phyloP scores from a whole-genome alignment of 2,329 filamentous ascomycete genomes.

The Apiospora saccharicola region DNA sequence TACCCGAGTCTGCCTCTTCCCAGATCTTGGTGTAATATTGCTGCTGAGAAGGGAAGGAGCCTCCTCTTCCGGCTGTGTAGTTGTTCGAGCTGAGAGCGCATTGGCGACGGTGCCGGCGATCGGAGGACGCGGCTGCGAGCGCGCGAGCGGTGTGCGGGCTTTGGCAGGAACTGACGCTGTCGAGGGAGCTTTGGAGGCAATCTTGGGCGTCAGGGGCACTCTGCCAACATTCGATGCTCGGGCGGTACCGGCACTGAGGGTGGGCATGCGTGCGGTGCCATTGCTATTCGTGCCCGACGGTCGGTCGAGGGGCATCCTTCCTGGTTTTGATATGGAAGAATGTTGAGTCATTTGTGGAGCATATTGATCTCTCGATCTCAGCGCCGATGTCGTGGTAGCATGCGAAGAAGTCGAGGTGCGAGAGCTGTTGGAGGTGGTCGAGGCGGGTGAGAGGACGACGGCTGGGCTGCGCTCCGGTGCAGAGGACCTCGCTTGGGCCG shows the following conservation, averaged over 20 bases:
- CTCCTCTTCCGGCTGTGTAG: constrained; percentile 56
- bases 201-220: constrained; percentile 62
- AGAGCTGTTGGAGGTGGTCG: constrained; percentile 19
- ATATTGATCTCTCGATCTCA: constrained; percentile 49
- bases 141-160: constrained; percentile 54
- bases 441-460: constrained; percentile 15
- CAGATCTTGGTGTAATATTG: constrained; percentile 83
- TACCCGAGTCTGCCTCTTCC: constrained; percentile 73
- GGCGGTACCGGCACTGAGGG: constrained; percentile 68
- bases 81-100: constrained; percentile 34
- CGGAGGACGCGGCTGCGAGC: constrained; percentile 33
- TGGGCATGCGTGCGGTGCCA: constrained; percentile 70
- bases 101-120: constrained; percentile 43
- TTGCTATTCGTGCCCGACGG: constrained; percentile 55
- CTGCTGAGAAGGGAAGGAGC: constrained; percentile 64
- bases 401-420: constrained; percentile 16
- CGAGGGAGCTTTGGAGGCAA: constrained; percentile 51
- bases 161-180: constrained; percentile 41
- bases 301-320: constrained; percentile 52
- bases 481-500: neutral
- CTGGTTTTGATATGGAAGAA: constrained; percentile 39
- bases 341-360: constrained; percentile 40
- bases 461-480: constrained; percentile 4
- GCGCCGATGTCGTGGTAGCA: constrained; percentile 24
- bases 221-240: constrained; percentile 54